Conservation (phyloP, 2,329 filamentous ascomycete genomes). For the Thelonectria olida region DNA sequence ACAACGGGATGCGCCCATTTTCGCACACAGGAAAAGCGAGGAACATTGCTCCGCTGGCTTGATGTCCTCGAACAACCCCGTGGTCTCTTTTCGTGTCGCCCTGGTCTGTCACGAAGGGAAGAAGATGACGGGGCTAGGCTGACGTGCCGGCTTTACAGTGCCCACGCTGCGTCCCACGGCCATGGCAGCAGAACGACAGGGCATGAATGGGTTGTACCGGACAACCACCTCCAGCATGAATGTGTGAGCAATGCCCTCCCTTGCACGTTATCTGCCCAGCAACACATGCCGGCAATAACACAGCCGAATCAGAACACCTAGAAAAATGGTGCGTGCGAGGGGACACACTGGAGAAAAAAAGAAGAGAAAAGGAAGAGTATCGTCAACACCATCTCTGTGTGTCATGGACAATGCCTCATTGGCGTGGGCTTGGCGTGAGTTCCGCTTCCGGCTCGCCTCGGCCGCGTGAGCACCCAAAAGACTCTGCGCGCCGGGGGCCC, state of each 20-base stretch:
- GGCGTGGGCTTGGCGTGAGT: neutral
- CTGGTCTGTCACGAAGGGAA: neutral
- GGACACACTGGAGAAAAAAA: neutral
- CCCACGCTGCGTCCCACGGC: conserved; percentile 18
- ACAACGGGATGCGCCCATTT: neutral
- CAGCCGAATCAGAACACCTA: too few relatives aligned
- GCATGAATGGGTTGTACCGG: conserved; percentile 2
- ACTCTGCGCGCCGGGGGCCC: conserved; percentile 11
- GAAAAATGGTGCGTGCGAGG: neutral
- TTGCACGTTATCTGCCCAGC: too few relatives aligned
- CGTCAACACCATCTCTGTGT: neutral
- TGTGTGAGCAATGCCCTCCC: neutral
- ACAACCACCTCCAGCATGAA: neutral
- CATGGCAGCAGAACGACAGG: conserved; percentile 24
- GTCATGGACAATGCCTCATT: neutral
- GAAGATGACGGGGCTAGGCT: conserved; percentile 8
- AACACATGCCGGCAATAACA: too few relatives aligned
- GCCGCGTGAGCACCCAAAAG: conserved; percentile 8
- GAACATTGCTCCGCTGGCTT: neutral
- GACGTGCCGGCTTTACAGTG: conserved; percentile 14
- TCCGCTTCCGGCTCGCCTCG: conserved; percentile 22
- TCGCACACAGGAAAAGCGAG: neutral
- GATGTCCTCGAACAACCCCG: conserved; percentile 5
- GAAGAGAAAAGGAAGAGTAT: neutral
- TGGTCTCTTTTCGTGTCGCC: conserved; percentile 6